Base-by-base conservation (phyloP, 345 rosid genomes). In the Crucihimalaya himalaica region DNA sequence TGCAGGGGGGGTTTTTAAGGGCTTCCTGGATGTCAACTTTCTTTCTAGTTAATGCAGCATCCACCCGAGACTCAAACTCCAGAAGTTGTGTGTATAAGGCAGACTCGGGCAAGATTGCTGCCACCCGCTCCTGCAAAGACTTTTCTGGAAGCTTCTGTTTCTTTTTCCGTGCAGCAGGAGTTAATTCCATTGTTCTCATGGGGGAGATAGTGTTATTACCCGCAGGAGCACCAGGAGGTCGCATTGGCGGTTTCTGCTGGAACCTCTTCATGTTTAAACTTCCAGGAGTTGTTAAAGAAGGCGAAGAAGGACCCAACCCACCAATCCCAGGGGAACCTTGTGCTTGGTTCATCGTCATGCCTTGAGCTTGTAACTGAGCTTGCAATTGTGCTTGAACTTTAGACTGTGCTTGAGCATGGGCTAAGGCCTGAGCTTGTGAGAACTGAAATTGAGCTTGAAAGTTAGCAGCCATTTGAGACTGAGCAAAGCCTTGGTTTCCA, bases 1-100 rank as follows among this genome's bases (percentile, higher is more conserved):
- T 70, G 72, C 84, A 87, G 18, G 97, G 97, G 74, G 99, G 99
- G 52, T 77, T 92, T 81, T 92, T 95, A 61, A 95, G 88, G 7
- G 99, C 93, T 66, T 92, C 99, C 79, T 95, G 99, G 64, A 95
- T 95, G 77, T 95, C 99, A 51, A 89, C 88, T 79, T 90, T 95
- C 89, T 95, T 92, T 74, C 97, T 86, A 25, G 84, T 69, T 46
- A 95, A 81, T 34, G 97, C 99, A 75, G 97, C 86, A 86, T 95
- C 97, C 5, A 90, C 95, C 14, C 96, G 89, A 63, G 94, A 69
- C 83, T 95, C 99, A 63, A 92, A 95, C 83, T 95, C 99, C 46
- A 95, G 93, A 71, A 95, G 97, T 81, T 95, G 99, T 6, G 99
- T 95, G 73, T 95, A 95, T 67, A 95, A 73, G 58, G 96, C 96